phyloP scores from a whole-genome alignment of 2,329 filamentous ascomycete species.

The Scedosporium boydii region DNA sequence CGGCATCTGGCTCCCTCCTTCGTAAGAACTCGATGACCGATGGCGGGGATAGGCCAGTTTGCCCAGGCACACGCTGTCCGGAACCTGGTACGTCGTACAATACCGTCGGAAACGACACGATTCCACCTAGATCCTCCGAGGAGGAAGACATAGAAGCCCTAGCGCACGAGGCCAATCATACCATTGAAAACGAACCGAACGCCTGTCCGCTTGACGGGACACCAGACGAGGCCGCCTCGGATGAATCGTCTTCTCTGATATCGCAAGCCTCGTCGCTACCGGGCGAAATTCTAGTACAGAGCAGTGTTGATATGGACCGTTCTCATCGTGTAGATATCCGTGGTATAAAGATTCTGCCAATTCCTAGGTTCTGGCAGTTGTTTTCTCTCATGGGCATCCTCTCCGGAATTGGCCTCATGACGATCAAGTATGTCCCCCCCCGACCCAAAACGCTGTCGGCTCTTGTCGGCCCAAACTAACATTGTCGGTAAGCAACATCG shows the following conservation, averaged over 20 bases:
- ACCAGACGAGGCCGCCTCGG: slow-evolving; percentile 34
- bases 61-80: slow-evolving; percentile 21
- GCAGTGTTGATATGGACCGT: slow-evolving; percentile 60
- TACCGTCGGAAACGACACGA: background rate
- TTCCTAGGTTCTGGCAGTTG: slow-evolving; percentile 80
- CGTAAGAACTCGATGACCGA: slow-evolving; percentile 27
- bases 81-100: slow-evolving; percentile 58
- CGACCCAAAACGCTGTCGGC: background rate
- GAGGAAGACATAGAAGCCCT: slow-evolving; percentile 17
- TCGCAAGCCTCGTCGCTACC: slow-evolving; percentile 48
- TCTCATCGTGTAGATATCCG: slow-evolving; percentile 85
- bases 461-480: slow-evolving; percentile 4
- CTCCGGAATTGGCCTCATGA: slow-evolving; percentile 92
- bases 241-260: slow-evolving; percentile 76
- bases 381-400: slow-evolving; percentile 84
- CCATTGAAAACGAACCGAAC: background rate
- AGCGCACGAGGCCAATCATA: slow-evolving; percentile 12
- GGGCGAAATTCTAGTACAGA: slow-evolving; percentile 42
- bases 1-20: slow-evolving; percentile 19
- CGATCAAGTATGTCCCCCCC: slow-evolving; percentile 72
- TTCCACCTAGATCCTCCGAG: background rate
- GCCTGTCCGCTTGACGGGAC: background rate
- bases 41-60: slow-evolving; percentile 27
- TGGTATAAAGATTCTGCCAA: slow-evolving; percentile 63
- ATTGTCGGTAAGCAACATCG: slow-evolving; percentile 64